Percentiles rank a stretch among this genome's conserved stretches.
These are phyloP conservation scores for Boletellus emodensis DNA, from an alignment of 768 basidiomycete species.

Conservation along the genomic window DNA sequence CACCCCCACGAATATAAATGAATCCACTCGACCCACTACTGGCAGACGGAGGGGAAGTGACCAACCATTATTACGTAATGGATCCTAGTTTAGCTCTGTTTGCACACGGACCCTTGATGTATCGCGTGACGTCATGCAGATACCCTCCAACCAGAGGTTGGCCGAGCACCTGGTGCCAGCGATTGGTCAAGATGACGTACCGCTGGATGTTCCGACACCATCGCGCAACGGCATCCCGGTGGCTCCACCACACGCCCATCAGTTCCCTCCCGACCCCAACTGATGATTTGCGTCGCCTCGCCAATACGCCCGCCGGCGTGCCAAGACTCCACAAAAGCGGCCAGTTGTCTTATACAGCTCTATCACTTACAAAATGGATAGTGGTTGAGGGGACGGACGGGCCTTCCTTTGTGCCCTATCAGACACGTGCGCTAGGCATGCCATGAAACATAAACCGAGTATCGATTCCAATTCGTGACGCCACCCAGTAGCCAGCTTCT, in stretches of 20 bases:
- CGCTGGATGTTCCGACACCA: neutral
- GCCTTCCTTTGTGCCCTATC: too few relatives aligned
- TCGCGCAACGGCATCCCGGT: neutral
- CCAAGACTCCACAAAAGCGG: too few relatives aligned
- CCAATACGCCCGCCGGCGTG: too few relatives aligned
- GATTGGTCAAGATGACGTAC: neutral
- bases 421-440: constrained; percentile 11
- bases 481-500: neutral
- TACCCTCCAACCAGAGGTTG: neutral
- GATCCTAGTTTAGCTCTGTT: constrained; percentile 8
- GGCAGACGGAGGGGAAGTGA: neutral
- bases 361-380: too few relatives aligned
- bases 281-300: too few relatives aligned
- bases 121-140: constrained; percentile 25
- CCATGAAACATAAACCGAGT: neutral
- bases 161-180: too few relatives aligned
- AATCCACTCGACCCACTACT: neutral
- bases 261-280: too few relatives aligned
- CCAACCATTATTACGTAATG: neutral
- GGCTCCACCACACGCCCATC: too few relatives aligned
- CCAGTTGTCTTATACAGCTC: too few relatives aligned
- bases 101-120: constrained; percentile 3
- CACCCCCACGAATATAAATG: constrained; percentile 13
- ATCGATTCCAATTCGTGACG: constrained; percentile 1
- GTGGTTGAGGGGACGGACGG: too few relatives aligned